Conservation (phyloP, 257 asterid species). For the Penstemon eatonii region DNA sequence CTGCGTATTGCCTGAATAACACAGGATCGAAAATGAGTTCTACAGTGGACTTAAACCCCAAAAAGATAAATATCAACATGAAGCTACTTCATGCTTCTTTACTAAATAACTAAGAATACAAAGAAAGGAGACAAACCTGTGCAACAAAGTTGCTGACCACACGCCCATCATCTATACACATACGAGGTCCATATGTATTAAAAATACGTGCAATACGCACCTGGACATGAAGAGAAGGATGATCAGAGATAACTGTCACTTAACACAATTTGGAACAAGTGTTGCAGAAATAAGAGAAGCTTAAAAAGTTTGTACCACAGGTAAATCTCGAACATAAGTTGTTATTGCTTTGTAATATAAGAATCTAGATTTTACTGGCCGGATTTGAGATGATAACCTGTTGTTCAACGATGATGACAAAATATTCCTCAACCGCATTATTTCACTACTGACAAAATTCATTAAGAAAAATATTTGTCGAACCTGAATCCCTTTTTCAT, state of each 20-base stretch:
- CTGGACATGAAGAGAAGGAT: conserved; percentile 37
- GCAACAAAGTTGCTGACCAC: conserved; percentile 97
- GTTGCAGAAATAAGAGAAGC: background rate
- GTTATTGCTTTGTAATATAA: background rate
- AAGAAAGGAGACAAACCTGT: conserved; percentile 57
- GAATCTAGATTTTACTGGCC: background rate
- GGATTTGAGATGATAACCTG: background rate
- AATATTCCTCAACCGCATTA: background rate
- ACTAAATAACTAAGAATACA: background rate
- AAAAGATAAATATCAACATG: conserved; percentile 16
- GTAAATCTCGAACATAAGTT: background rate
- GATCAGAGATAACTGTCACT: conserved; percentile 11
- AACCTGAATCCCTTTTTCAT: background rate
- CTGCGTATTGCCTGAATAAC: conserved; percentile 71
- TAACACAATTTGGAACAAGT: background rate
- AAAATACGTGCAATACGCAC: conserved; percentile 98
- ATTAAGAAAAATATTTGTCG: background rate
- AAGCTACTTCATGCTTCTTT: conserved; percentile 5
- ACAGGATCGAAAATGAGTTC: conserved; percentile 8
- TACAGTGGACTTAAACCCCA: background rate
- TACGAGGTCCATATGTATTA: conserved; percentile 96
- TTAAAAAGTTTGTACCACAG: background rate
- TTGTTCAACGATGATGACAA: background rate
- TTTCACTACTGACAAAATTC: background rate
- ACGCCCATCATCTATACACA: conserved; percentile 99